phyloP scores from a whole-genome alignment of 106 monocot genomes.

The Dendrobium officinale region DNA sequence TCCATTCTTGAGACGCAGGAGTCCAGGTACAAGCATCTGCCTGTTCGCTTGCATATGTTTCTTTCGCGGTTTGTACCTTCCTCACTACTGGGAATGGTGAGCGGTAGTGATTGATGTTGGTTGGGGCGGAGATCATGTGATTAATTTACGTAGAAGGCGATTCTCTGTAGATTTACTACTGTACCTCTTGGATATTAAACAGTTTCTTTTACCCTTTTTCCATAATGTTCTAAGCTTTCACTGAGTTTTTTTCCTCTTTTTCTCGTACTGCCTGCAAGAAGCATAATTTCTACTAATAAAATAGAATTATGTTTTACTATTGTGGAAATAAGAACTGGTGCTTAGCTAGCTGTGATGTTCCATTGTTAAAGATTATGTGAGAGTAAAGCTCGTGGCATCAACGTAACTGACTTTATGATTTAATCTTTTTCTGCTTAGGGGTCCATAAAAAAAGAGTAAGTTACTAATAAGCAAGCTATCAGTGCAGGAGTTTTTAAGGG shows the following conservation, averaged over 20 bases:
- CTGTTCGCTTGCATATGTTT: not conserved
- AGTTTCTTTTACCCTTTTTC: not conserved
- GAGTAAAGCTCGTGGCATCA: no score
- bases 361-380: no score
- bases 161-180: not conserved
- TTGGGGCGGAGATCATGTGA: not conserved
- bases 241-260: not conserved
- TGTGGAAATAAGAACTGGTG: no score
- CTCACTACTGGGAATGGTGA: not conserved
- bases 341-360: no score
- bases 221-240: not conserved
- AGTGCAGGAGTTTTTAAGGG: no score
- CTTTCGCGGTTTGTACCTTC: not conserved
- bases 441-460: no score
- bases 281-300: no score
- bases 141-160: not conserved
- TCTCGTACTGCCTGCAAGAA: no score
- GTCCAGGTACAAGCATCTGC: constrained; percentile 27
- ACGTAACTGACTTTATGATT: no score
- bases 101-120: not conserved
- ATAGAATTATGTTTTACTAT: no score
- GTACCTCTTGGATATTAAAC: not conserved
- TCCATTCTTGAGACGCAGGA: constrained; percentile 74
- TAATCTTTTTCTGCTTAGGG: no score
- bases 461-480: no score